phyloP scores from a whole-genome alignment of 2,329 filamentous ascomycete species.

The Eutypa lata region DNA sequence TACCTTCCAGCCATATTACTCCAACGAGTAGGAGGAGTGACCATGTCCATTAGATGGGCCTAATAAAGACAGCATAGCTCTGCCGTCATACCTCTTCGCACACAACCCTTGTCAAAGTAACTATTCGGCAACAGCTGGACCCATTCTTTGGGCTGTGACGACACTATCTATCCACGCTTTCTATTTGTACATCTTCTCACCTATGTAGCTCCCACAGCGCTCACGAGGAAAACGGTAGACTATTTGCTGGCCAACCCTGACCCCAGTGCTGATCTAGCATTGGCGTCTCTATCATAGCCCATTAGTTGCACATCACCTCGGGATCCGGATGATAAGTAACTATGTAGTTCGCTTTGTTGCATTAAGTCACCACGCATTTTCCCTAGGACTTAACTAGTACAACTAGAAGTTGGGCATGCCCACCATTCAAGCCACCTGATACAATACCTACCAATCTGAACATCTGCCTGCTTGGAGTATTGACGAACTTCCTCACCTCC shows the following conservation, averaged over 20 bases:
- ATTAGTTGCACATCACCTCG: conserved; percentile 35
- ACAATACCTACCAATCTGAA: conserved; percentile 26
- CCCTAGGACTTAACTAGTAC: conserved; percentile 12
- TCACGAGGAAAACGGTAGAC: conserved; percentile 25
- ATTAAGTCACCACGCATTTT: conserved; percentile 27
- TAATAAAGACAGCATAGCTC: not conserved
- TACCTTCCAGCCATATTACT: conserved; percentile 3
- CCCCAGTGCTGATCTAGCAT: conserved; percentile 30
- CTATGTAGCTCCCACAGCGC: conserved; percentile 13
- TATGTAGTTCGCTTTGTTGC: conserved; percentile 38
- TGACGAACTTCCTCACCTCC: conserved; percentile 20
- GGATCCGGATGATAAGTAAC: conserved; percentile 27
- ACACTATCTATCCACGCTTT: not conserved
- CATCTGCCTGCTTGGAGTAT: conserved; percentile 20
- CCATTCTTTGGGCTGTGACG: not conserved
- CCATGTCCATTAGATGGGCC: not conserved
- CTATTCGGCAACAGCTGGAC: not conserved
- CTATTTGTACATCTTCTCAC: conserved; percentile 16
- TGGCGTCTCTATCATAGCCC: conserved; percentile 27
- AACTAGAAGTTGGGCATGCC: conserved; percentile 25
- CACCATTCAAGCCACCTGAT: conserved; percentile 23
- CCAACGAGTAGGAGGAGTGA: not conserved
- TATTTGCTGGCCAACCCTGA: conserved; percentile 31
- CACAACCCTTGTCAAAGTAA: not conserved
- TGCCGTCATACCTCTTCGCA: not conserved